These are phyloP conservation scores for Trichoderma orchidacearum DNA, from an alignment of 495 filamentous ascomycete genomes.

Conservation along the genomic window DNA sequence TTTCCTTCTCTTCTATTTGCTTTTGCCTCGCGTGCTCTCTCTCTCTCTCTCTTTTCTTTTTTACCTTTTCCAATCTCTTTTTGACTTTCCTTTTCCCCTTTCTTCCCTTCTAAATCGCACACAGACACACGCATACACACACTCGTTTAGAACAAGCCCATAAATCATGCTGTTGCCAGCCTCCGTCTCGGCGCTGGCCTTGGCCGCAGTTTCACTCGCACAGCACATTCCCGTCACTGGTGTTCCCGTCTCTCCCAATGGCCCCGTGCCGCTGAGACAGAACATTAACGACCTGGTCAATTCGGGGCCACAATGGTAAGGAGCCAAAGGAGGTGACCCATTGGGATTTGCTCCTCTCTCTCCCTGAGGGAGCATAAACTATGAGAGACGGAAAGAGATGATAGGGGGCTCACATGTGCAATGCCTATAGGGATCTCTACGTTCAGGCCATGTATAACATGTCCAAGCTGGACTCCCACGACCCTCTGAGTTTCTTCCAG, in stretches of 20 bases:
- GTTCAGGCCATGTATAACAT: conserved; percentile 28
- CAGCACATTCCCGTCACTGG: neutral
- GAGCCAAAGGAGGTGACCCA: neutral
- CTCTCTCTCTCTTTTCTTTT: neutral
- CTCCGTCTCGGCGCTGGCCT: neutral
- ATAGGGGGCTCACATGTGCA: neutral
- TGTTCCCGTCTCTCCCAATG: neutral
- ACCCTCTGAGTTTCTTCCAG: conserved; percentile 31
- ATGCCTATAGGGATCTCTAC: conserved; percentile 24
- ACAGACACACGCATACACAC: too few species aligned
- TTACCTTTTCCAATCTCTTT: neutral
- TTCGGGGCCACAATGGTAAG: conserved; percentile 25
- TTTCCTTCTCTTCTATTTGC: neutral
- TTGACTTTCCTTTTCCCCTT: neutral
- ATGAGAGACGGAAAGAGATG: conserved; percentile 1
- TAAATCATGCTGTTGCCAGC: neutral
- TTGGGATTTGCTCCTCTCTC: too few species aligned
- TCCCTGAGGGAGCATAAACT: too few species aligned
- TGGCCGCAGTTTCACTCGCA: neutral
- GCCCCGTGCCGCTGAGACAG: conserved; percentile 14
- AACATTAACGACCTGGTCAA: conserved; percentile 23
- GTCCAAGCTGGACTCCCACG: conserved; percentile 22
- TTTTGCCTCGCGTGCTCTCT: neutral
- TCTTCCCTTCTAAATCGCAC: too few species aligned
- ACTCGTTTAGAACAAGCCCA: too few species aligned